phyloP scores from a whole-genome alignment of 768 basidiomycete genomes.

The Tylopilus vinaceipallidus region DNA sequence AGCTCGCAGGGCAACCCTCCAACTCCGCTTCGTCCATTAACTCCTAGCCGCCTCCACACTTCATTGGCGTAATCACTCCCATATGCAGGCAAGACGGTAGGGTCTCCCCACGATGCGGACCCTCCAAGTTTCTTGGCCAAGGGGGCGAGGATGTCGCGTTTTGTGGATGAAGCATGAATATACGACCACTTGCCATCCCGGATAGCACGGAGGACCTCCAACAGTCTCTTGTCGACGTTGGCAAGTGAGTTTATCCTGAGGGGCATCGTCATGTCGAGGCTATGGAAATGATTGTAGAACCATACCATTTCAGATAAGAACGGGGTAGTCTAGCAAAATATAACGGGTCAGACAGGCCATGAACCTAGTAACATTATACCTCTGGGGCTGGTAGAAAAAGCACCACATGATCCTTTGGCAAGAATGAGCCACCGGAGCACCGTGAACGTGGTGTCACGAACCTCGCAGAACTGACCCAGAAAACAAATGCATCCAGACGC shows the following conservation, averaged over 20 bases:
- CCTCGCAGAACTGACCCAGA: slow-evolving; percentile 80
- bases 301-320: slow-evolving; percentile 62
- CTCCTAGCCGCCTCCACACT: slow-evolving; percentile 56
- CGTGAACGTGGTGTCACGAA: slow-evolving; percentile 28
- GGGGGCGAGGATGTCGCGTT: slow-evolving; percentile 41
- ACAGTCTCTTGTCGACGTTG: slow-evolving; percentile 58
- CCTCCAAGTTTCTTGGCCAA: slow-evolving; percentile 57
- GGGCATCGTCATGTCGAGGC: neutral
- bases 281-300: neutral
- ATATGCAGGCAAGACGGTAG: slow-evolving; percentile 54
- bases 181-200: slow-evolving; percentile 64
- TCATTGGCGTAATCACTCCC: slow-evolving; percentile 53
- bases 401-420: slow-evolving; percentile 81
- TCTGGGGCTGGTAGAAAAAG: slow-evolving; percentile 74
- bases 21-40: slow-evolving; percentile 48
- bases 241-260: slow-evolving; percentile 67
- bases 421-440: neutral
- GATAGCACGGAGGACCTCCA: slow-evolving; percentile 51
- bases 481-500: slow-evolving; percentile 63
- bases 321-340: slow-evolving; percentile 34
- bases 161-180: slow-evolving; percentile 36
- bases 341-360: neutral
- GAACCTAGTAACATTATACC: slow-evolving; percentile 37
- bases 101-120: slow-evolving; percentile 63
- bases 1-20: slow-evolving; percentile 79